Base-by-base conservation (phyloP, 1,139 yeast genomes). In the Pichia sp. region DNA sequence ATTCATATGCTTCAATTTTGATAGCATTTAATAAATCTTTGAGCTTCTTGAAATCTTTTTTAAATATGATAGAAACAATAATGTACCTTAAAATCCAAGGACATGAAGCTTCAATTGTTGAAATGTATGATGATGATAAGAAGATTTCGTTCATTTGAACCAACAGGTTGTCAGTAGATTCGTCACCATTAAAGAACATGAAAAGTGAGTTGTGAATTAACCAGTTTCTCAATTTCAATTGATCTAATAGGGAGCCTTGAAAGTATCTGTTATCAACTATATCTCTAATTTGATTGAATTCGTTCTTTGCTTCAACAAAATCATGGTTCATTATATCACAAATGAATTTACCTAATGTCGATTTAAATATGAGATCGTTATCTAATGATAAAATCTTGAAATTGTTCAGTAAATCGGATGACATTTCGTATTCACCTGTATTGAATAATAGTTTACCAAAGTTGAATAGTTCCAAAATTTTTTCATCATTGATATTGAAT, bases 61-160 rank as follows among this genome's bases (percentile, higher is more conserved):
- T 56, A 53, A 67, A 65, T 35, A 79, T 68, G 41, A 78, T 79
- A 26, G 82, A 80, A 31, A 76, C 79, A 33, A 75, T 72, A 48
- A 79, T 61, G 57, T 79, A 79, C 54, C 85, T 72, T 52, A 78
- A 61, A 46, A 79, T 65, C 84, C 85, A 79, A 32, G 85, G 85
- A 55, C 80, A 73, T 11, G 81, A 68, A 31, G 83, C 81, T 63
- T 79, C 84, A 57, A 79, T 77, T 5, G 83, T 73, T 49, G 79
- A 74, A 49, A 79, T 63, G 58, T 77, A 77, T 10, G 80, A 73
- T 4, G 81, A 70, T 31, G 75, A 67, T 58, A 77, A 72, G 60
- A 77, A 76, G 41, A 77, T 58, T 50, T 79, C 84, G 48, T 72
- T 66, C 48, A 79, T 44, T 29, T 49, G 45, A 26, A 42, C 37